Evolutionary conservation across 129 eudicot species (phyloP), one percentile per base, ranked within the genome.

Genomic region (Helichrysum umbraculigerum): DNA sequence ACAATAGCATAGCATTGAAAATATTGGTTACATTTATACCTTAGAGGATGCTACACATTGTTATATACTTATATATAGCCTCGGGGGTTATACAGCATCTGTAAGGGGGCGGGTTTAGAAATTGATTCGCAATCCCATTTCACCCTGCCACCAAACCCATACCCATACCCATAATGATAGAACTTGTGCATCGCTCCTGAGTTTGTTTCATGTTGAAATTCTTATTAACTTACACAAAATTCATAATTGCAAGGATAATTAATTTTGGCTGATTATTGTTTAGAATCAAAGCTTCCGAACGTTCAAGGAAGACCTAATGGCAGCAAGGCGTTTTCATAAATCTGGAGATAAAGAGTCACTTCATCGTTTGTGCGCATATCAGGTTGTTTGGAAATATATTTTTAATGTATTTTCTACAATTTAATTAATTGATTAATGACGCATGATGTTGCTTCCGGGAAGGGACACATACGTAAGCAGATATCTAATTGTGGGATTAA

Each of bases 261-360:
- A 70, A 39, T 60, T 60, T 21, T 73, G 44, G 58, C 70, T 83
- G 10, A 64, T 75, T n/a, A 58, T 72, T 57, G 32, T 75, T 83
- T 92, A 94, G 98, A 87, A 81, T 83, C 68, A 75, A 79, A 72
- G 65, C 32, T 91, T 84, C 54, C 84, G 85, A 50, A 72, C 14
- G 71, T 89, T 81, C 80, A 94, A 79, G 93, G 85, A 89, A 42
- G 93, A 82, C 60, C 72, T 79, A 68, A 64, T 70, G 57, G 75
- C 73, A 79, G 96, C 97, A 41, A 77, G 79, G 76, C 81, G 75
- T 70, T 86, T 54, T 70, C 93, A 89, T 39, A 75, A 64, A 30
- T 79, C 65, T 71, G 78, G 92, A 73, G 88, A 94, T 69, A 85
- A 65, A 75, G 90, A 81, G 33, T 81, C 85, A 39, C 90, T 94